phyloP scores from a whole-genome alignment of 441 rosid species.

The Pelargonium myrrhifolium region DNA sequence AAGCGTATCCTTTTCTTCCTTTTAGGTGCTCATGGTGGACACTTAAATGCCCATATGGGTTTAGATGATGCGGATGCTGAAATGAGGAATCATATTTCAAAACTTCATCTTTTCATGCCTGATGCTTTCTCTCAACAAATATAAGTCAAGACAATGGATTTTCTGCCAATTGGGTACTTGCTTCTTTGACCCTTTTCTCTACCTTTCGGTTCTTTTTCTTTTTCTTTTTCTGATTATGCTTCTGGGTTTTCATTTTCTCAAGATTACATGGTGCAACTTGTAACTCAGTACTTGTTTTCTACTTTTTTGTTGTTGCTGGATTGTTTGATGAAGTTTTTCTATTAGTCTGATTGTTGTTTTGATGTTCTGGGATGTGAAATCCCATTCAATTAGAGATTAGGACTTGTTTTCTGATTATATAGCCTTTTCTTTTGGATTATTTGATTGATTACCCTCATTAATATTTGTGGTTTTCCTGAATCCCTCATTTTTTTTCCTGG shows the following conservation, averaged over 20 bases:
- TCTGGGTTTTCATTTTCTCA: slow-evolving; percentile 10
- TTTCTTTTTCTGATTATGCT: not conserved
- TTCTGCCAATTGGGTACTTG: not conserved
- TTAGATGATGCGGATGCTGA: not conserved
- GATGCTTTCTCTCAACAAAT: not conserved
- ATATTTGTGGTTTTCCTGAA: not conserved
- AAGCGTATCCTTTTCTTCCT: slow-evolving; percentile 26
- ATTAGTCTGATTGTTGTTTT: not conserved
- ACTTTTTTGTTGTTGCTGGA: not conserved
- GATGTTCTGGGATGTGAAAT: slow-evolving; percentile 10
- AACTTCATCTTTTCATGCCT: not conserved
- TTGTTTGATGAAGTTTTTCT: not conserved
- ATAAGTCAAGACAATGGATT: not conserved
- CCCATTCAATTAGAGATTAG: not conserved
- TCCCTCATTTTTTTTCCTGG: not conserved
- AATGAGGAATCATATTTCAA: not conserved
- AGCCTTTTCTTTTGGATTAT: not conserved
- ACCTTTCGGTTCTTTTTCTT: slow-evolving; percentile 1
- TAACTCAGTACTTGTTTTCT: not conserved
- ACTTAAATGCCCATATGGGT: slow-evolving; percentile 23
- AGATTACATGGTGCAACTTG: not conserved
- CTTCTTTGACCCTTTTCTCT: not conserved
- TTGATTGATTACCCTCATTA: not conserved
- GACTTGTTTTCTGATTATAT: slow-evolving; percentile 5
- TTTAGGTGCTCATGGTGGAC: slow-evolving; percentile 17